Conservation (phyloP, 2,329 filamentous ascomycete genomes). For the Venturia carpophila region DNA sequence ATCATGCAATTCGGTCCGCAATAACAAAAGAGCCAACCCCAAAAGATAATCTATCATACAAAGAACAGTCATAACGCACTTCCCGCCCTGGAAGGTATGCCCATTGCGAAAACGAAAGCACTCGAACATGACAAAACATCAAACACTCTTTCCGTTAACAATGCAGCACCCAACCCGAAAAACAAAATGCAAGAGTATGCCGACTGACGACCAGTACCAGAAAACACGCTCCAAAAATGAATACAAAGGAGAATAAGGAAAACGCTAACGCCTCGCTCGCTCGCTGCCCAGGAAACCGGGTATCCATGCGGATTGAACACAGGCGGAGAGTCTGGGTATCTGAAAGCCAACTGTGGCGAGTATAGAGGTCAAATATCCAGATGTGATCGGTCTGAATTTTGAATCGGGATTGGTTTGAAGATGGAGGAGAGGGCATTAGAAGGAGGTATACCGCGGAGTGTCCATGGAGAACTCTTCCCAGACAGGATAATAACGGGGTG, state of each 20-base stretch:
- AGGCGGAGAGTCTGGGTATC: conserved; percentile 8
- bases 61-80: conserved; percentile 11
- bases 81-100: conserved; percentile 8
- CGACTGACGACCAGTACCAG: not conserved
- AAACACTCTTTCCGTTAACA: conserved; percentile 2
- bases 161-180: not conserved
- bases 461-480: not conserved
- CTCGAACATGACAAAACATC: not conserved
- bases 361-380: not conserved
- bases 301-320: not conserved
- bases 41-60: conserved; percentile 11
- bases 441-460: not conserved
- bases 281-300: conserved; percentile 6
- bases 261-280: conserved; percentile 8
- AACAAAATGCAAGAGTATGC: not conserved
- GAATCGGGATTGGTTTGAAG: not conserved
- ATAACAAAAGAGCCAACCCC: not conserved
- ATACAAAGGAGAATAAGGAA: not conserved
- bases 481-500: not conserved
- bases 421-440: not conserved
- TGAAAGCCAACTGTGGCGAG: not conserved
- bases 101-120: not conserved
- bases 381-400: not conserved
- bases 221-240: not conserved
- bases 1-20: not conserved